Evolutionary conservation across 2,329 filamentous ascomycete genomes (phyloP), one percentile per base, ranked within the genome.

Genomic region (Ophiostoma perfectum): DNA sequence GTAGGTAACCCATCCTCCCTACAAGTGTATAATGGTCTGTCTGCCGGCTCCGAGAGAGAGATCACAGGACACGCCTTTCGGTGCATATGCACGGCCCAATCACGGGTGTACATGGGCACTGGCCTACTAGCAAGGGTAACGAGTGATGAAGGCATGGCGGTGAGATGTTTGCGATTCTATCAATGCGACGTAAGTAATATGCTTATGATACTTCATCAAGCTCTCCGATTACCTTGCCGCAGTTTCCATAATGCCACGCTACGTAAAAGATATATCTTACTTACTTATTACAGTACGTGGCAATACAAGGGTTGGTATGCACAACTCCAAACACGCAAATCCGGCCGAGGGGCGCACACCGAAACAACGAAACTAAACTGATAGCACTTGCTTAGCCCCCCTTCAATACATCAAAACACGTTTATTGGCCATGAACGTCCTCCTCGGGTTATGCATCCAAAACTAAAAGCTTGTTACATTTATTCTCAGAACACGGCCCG

Each of bases 291-390:
- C 49, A 55, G 49, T 55, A 55, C 49, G 49, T 55, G 49, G 49
- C 49, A 55, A 55, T 55, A 18, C 49, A 55, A 55, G 49, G 49
- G 18, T 55, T 27, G 49, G 49, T 27, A 55, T 55, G 49, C 49
- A 55, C 49, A 55, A 55, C 18, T 27, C 27, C 49, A 55, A 55
- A 55, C 49, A 55, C 18, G 4, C 7, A 9, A 27, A 55, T 27
- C 18, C 27, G 49, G 9, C 27, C 18, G 49, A 55, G n/a, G n/a
- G 27, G 49, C 27, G 49, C 49, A 55, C 11, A 27, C 27, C 49
- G 49, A 55, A 55, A 27, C 49, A n/a, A 27, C 27, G 27, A 27
- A 27, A 27, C 27, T 27, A 27, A 27, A 27, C 27, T 27, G 27
- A 27, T 2, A 27, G 2, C 27, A 27, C 27, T 55, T 52, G 49